Percentiles rank a stretch among this genome's conserved stretches.
Evolutionary conservation across 352 stramenopile species (phyloP).

Genomic region (Phytophthora sojae): DNA sequence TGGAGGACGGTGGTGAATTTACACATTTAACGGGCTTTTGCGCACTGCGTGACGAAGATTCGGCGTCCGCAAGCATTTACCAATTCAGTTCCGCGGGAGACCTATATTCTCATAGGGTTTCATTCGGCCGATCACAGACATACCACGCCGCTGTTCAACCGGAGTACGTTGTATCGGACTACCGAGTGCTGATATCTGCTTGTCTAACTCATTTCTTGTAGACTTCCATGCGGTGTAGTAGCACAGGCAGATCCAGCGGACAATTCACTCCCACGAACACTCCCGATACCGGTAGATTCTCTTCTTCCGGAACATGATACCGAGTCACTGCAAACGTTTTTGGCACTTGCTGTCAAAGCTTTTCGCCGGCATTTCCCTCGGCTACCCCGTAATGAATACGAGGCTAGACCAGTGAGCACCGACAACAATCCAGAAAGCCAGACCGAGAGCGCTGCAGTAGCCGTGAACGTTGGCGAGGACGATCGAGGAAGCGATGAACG

Average conservation of each 20-base stretch:
- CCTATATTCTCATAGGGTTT: conserved; percentile 67
- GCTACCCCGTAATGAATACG: conserved; percentile 30
- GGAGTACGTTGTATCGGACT: conserved; percentile 49
- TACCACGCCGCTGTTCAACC: conserved; percentile 62
- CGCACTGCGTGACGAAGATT: conserved; percentile 40
- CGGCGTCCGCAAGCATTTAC: conserved; percentile 50
- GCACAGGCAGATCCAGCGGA: conserved; percentile 24
- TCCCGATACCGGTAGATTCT: conserved; percentile 67
- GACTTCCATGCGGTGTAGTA: conserved; percentile 62
- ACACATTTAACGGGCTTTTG: conserved; percentile 62
- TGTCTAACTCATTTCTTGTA: conserved; percentile 30
- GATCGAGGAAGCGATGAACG: neutral
- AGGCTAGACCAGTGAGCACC: neutral
- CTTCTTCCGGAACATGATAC: conserved; percentile 64
- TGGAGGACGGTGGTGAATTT: conserved; percentile 68
- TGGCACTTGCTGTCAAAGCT: conserved; percentile 47
- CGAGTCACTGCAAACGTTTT: conserved; percentile 55
- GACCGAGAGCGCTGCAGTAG: neutral
- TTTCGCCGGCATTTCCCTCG: conserved; percentile 63
- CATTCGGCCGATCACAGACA: conserved; percentile 37
- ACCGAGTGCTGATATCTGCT: neutral
- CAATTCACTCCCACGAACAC: conserved; percentile 22
- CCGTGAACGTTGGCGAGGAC: neutral
- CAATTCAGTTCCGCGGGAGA: conserved; percentile 76
- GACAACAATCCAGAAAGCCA: neutral